A percentile compares a stretch with the other conserved stretches of the same genome.
Conservation (phyloP, 306 rosid species). For the Delonix regia region DNA sequence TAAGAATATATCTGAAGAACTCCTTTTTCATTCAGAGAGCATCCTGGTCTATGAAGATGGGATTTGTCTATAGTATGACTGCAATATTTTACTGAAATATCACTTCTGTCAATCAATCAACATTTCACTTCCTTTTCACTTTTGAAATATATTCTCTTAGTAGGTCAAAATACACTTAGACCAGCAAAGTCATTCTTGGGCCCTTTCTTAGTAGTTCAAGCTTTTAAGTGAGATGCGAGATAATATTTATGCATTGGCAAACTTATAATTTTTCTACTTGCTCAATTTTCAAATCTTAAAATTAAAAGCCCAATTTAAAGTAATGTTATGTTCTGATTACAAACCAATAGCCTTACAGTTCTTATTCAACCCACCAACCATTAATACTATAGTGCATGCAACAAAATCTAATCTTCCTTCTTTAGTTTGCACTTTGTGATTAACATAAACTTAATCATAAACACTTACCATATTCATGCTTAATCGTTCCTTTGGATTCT, state of each 20-base stretch:
- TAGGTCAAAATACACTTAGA: neutral
- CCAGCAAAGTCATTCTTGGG: neutral
- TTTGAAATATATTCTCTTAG: neutral
- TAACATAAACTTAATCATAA: conserved; percentile 5
- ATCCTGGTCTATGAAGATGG: neutral
- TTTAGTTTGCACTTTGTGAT: neutral
- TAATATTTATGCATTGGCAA: neutral
- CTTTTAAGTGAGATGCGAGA: neutral
- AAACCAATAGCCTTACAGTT: neutral
- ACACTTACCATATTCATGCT: conserved; percentile 51
- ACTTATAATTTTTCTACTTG: neutral
- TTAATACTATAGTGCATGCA: neutral
- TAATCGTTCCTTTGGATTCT: conserved; percentile 50
- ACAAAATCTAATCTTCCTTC: neutral
- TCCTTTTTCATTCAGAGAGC: neutral
- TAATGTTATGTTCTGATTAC: neutral
- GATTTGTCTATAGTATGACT: neutral
- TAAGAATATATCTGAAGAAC: neutral
- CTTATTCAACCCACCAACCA: neutral
- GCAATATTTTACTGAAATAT: neutral
- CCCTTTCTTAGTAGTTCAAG: neutral
- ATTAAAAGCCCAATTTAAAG: neutral
- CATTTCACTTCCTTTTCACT: too few species aligned
- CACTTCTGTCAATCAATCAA: too few species aligned
- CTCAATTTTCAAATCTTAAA: neutral